A percentile compares a stretch with the other conserved stretches of the same genome.
These are phyloP conservation scores for Dendrobium chrysotoxum DNA, from an alignment of 106 monocot genomes.

Conservation along the genomic window DNA sequence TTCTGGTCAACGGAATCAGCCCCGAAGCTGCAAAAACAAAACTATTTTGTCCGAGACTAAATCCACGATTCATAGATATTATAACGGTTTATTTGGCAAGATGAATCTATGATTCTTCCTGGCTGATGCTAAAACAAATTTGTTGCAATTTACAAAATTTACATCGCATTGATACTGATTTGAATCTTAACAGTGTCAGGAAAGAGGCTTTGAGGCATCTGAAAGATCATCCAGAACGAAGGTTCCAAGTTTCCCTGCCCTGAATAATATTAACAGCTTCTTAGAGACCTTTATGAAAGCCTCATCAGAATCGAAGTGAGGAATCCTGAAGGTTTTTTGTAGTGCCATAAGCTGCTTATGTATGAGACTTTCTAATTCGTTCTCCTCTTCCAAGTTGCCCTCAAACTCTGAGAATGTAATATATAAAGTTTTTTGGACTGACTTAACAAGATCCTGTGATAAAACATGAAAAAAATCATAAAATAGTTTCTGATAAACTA, in stretches of 20 bases:
- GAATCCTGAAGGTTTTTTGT: slow-evolving; percentile 62
- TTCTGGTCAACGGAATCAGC: too few relatives aligned
- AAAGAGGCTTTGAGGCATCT: background rate
- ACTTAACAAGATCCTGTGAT: slow-evolving; percentile 66
- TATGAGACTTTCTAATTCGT: slow-evolving; percentile 61
- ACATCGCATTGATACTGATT: too few relatives aligned
- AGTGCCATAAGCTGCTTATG: slow-evolving; percentile 58
- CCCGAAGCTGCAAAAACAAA: too few relatives aligned
- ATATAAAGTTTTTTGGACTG: slow-evolving; percentile 57
- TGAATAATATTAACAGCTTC: slow-evolving; percentile 76
- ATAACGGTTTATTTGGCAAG: too few relatives aligned
- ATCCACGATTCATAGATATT: too few relatives aligned
- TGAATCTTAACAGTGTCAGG: too few relatives aligned
- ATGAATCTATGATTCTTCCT: too few relatives aligned
- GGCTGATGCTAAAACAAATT: too few relatives aligned
- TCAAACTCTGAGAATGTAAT: slow-evolving; percentile 48
- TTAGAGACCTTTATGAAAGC: slow-evolving; percentile 66
- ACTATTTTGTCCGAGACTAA: too few relatives aligned
- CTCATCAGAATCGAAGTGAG: slow-evolving; percentile 48
- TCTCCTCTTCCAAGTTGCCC: slow-evolving; percentile 64
- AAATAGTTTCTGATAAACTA: background rate
- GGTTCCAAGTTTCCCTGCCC: slow-evolving; percentile 76
- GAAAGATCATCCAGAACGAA: slow-evolving; percentile 86
- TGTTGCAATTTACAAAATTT: too few relatives aligned
- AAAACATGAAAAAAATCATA: slow-evolving; percentile 2